Conservation (phyloP, 176 grass and related monocot genomes). For the Oryza glaberrima region DNA sequence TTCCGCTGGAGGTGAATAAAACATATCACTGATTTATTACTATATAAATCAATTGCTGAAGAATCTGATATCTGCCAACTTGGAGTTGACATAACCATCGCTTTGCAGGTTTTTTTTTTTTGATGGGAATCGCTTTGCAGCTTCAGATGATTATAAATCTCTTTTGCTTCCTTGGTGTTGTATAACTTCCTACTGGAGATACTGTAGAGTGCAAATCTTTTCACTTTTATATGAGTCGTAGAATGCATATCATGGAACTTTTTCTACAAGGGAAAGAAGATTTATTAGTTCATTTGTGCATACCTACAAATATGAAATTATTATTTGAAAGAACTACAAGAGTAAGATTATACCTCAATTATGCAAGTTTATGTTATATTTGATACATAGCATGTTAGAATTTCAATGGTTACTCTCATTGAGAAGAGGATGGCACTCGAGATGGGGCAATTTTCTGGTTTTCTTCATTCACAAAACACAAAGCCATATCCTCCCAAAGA, state of each 20-base stretch:
- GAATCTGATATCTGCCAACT: neutral
- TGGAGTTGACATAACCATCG: neutral
- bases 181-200: neutral
- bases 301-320: neutral
- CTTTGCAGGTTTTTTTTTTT: neutral
- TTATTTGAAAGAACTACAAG: neutral
- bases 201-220: neutral
- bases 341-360: neutral
- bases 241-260: neutral
- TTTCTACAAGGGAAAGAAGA: neutral
- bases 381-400: neutral
- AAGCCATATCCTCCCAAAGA: too few species aligned
- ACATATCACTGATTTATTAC: conserved; percentile 13
- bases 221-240: neutral
- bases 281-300: neutral
- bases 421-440: too few species aligned
- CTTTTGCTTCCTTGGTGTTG: neutral
- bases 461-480: too few species aligned
- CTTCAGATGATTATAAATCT: neutral
- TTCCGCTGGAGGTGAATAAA: conserved; percentile 51
- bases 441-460: too few species aligned
- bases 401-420: too few species aligned
- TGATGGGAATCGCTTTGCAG: neutral
- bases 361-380: neutral
- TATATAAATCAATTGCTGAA: conserved; percentile 8